Evolutionary conservation across 1,284 basidiomycete genomes (phyloP).

Genomic region (Heterobasidion irregulare): DNA sequence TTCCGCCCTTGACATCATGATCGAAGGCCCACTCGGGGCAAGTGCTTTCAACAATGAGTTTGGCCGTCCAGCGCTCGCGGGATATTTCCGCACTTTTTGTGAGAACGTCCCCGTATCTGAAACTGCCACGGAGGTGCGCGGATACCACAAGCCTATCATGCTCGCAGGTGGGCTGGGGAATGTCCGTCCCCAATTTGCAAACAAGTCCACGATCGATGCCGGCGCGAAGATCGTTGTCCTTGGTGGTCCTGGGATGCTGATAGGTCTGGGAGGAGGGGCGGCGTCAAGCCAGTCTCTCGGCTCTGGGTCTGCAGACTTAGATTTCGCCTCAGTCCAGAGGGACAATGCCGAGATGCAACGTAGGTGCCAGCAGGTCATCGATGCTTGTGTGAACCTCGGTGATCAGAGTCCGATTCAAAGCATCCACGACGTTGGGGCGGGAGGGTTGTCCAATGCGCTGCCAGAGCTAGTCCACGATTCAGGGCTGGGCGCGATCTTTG

Average conservation of each 20-base stretch:
- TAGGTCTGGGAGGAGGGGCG: conserved; percentile 94
- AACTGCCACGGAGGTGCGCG: conserved; percentile 63
- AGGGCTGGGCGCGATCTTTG: conserved; percentile 84
- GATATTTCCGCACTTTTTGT: conserved; percentile 87
- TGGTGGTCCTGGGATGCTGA: conserved; percentile 96
- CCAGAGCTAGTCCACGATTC: conserved; percentile 97
- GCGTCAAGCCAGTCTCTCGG: conserved; percentile 91
- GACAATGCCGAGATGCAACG: conserved; percentile 99
- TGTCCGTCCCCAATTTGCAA: conserved; percentile 76
- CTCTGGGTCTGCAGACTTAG: conserved; percentile 82
- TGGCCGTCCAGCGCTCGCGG: conserved; percentile 80
- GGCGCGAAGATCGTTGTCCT: conserved; percentile 89
- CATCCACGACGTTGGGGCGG: conserved; percentile 98
- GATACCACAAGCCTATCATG: conserved; percentile 99
- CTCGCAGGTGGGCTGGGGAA: conserved; percentile 96
- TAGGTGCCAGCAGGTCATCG: conserved; percentile 95
- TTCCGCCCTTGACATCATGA: conserved; percentile 93
- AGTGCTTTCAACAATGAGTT: conserved; percentile 99
- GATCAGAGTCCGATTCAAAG: conserved; percentile 83
- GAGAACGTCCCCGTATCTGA: conserved; percentile 52
- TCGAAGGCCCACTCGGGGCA: conserved; percentile 91
- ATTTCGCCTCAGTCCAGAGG: conserved; percentile 96
- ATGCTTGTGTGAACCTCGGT: conserved; percentile 72
- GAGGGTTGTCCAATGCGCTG: conserved; percentile 93
- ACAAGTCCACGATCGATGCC: conserved; percentile 66